Evolutionary conservation across 2,329 filamentous ascomycete genomes (phyloP), one percentile per base, ranked within the genome.

Genomic region (Immersiporthe knoxdaviesiana): DNA sequence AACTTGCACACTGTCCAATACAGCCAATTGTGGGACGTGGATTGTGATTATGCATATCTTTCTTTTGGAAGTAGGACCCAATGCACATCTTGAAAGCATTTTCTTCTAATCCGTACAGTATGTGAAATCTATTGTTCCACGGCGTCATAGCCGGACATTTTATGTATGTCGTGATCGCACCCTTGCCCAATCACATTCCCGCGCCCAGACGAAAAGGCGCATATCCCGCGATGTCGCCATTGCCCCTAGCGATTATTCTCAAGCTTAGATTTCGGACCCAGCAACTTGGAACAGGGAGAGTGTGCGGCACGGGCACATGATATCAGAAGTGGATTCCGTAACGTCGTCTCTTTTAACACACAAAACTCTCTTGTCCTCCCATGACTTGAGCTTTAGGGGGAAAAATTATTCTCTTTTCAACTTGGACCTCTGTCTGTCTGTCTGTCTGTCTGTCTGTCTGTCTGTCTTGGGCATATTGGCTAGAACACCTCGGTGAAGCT

Each of bases 241-340:
- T 56, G 68, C 70, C 64, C 67, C 68, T 70, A 70, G 37, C 62
- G 65, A 71, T 71, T 60, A 61, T 66, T 39, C 63, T 62, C 66
- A 60, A 30, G 30, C 37, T 62, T 32, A 47, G 35, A 30, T 35
- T 35, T 47, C 16, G 3, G 61, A 60, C 56, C 61, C 65, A 47
- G 62, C 12, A 32, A 16, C 6, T 50, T 58, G 62, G 61, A n/a
- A 41, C 56, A 21, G 32, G 6, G 35, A 35, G 37, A 47, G 6
- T n/a, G 54, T 12, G 32, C 30, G 18, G 37, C 4, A 32, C 1
- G 50, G 4, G 41, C 64, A n/a, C 44, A 52, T n/a, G 24, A 63
- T 24, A 52, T 63, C 3, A 39, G 30, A 65, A 63, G 58, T 50
- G 18, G 16, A 24, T n/a, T 7, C 24, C 16, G 27, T 62, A 21